These are phyloP conservation scores for Pisolithus tinctorius DNA, from an alignment of 768 basidiomycete species.

Conservation along the genomic window DNA sequence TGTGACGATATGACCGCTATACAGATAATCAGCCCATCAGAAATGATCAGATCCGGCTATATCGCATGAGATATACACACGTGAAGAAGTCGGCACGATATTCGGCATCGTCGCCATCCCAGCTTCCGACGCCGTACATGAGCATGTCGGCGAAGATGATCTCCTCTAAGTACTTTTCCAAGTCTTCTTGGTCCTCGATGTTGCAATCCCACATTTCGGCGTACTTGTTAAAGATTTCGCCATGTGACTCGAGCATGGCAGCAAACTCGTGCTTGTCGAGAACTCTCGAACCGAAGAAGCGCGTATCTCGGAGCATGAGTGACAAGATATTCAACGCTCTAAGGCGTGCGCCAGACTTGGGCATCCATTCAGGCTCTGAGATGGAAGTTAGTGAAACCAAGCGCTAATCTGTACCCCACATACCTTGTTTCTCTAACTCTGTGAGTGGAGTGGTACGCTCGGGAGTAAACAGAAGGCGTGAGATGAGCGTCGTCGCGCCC, in stretches of 20 bases:
- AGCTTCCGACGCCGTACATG: conserved; percentile 58
- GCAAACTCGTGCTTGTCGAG: conserved; percentile 31
- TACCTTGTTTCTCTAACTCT: conserved; percentile 16
- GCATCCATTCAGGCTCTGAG: conserved; percentile 20
- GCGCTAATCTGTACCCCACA: background rate
- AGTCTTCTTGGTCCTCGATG: conserved; percentile 27
- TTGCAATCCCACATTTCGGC: conserved; percentile 43
- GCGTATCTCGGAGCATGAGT: conserved; percentile 45
- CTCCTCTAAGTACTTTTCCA: conserved; percentile 54
- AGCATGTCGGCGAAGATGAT: conserved; percentile 49
- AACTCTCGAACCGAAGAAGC: conserved; percentile 24
- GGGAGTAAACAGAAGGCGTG: conserved; percentile 24
- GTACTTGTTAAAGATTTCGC: conserved; percentile 35
- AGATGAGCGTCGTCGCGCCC: conserved; percentile 30
- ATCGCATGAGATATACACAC: conserved; percentile 32
- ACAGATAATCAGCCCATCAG: conserved; percentile 4
- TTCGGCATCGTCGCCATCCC: conserved; percentile 25
- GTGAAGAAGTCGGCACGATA: conserved; percentile 64
- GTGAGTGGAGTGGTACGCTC: conserved; percentile 14
- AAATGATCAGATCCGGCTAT: conserved; percentile 2
- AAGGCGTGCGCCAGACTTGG: conserved; percentile 27
- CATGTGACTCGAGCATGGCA: conserved; percentile 30
- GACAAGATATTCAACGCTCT: conserved; percentile 47
- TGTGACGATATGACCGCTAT: conserved; percentile 69
- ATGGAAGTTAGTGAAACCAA: background rate